A percentile compares a stretch with the other conserved stretches of the same genome.
phyloP scores from a whole-genome alignment of 257 asterid genomes.

The Rehmannia glutinosa region DNA sequence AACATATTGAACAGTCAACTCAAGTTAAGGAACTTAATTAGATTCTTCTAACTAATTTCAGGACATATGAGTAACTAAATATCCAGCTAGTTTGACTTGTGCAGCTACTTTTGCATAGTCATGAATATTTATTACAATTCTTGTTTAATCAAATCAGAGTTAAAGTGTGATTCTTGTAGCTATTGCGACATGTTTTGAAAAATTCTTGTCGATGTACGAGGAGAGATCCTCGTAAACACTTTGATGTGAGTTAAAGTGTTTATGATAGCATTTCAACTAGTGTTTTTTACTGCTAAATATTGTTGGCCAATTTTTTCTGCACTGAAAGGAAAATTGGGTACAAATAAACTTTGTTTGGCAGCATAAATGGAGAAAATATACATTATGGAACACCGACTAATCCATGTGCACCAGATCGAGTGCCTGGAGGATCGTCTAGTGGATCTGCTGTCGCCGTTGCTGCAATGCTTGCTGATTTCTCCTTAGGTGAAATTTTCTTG shows the following conservation, averaged over 20 bases:
- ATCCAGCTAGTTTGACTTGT: constrained; percentile 15
- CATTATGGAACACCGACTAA: constrained; percentile 85
- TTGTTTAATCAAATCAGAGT: neutral
- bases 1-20: no score
- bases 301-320: neutral
- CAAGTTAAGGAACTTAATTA: no score
- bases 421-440: constrained; percentile 98
- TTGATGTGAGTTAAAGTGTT: neutral
- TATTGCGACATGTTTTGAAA: neutral
- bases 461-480: constrained; percentile 67
- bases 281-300: neutral
- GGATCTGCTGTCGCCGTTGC: constrained; percentile 97
- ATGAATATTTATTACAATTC: neutral
- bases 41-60: no score
- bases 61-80: neutral
- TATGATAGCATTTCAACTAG: neutral
- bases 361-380: constrained; percentile 81
- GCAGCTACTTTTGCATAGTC: constrained; percentile 5
- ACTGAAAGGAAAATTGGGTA: neutral
- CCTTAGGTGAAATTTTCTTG: constrained; percentile 47
- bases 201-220: neutral
- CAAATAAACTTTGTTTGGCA: constrained; percentile 33
- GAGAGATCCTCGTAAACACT: neutral
- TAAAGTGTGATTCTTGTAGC: neutral
- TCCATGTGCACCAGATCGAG: constrained; percentile 77